Evolutionary conservation across 2,329 filamentous ascomycete species (phyloP).

Genomic region (Pleomassaria siparia): DNA sequence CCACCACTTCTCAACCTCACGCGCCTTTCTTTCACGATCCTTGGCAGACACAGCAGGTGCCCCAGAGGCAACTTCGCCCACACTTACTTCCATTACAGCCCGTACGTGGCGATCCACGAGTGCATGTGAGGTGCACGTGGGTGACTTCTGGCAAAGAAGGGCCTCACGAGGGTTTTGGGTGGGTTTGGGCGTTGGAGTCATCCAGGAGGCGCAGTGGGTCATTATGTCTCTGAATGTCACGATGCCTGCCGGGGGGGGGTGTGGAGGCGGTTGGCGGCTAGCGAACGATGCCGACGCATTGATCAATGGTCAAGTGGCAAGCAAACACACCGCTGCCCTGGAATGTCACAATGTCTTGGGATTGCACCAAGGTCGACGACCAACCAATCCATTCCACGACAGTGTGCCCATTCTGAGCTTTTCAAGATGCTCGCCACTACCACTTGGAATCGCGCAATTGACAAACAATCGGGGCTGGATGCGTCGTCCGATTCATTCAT

Average conservation of each 20-base stretch:
- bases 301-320: not conserved
- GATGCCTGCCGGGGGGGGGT: slow-evolving; percentile 1
- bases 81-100: slow-evolving; percentile 4
- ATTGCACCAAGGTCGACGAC: not conserved
- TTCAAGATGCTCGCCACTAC: slow-evolving; percentile 22
- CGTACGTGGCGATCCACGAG: slow-evolving; percentile 29
- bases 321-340: slow-evolving; percentile 4
- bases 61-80: not conserved
- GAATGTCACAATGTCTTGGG: slow-evolving; percentile 10
- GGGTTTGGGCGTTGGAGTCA: slow-evolving; percentile 10
- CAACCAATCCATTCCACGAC: slow-evolving; percentile 2
- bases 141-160: slow-evolving; percentile 4
- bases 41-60: slow-evolving; percentile 7
- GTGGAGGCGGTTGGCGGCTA: slow-evolving; percentile 5
- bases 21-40: slow-evolving; percentile 11
- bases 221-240: slow-evolving; percentile 8
- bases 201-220: slow-evolving; percentile 12
- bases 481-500: not conserved
- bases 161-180: slow-evolving; percentile 9
- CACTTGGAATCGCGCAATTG: not conserved
- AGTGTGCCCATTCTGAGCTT: slow-evolving; percentile 6
- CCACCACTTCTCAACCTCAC: not conserved
- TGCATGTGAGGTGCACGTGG: slow-evolving; percentile 32
- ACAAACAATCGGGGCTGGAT: not conserved
- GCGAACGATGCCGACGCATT: not conserved